Base-by-base conservation (phyloP, 805 yeast genomes). In the Kregervanrija fluxuum region DNA sequence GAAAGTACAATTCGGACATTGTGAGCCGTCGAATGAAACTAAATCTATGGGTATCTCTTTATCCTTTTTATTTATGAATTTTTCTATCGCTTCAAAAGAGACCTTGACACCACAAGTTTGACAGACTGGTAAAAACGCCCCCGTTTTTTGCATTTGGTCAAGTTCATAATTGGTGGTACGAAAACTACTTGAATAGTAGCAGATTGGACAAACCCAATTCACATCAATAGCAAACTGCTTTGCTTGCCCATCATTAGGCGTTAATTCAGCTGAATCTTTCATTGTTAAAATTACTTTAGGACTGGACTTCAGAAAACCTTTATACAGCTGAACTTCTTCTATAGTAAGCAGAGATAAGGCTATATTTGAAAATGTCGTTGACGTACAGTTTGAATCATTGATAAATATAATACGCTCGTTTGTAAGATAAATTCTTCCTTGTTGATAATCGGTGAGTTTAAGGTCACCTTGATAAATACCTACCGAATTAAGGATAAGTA, bases 161-260 rank as follows among this genome's bases (percentile, higher is more conserved):
- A 47, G 11, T 12, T 34, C 33, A 10, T 13, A 13, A 38, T 44
- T 43, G 11, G 60, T 60, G 8, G 59, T 51, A 8, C 61, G 57
- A 3, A 75, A 52, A 10, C 59, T 62, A 55, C 88, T 87, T 22
- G 80, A 69, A 57, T 70, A 85, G n/a, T 79, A 77, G 62, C 99
- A 91, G 3, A 93, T 90, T n/a, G 84, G 82, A 60, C 99, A 91
- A 1, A 74, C 73, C 99, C 99, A 91, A 30, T 71, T 66, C 10
- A 55, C 13, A 15, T 55, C 51, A 43, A 31, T n/a, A 3, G 30
- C 40, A 33, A 17, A 8, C 14, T 34, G 30, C 8, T n/a, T 32
- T 11, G 12, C 15, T 31, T n/a, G 10, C n/a, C 33, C 5, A 35
- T 22, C n/a, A n/a, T 40, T 33, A 5, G 30, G 10, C 11, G 31